Evolutionary conservation across 371 early-diverging fungal species (phyloP), one percentile per base, ranked within the genome.

Genomic region (Mucor circinelloides): DNA sequence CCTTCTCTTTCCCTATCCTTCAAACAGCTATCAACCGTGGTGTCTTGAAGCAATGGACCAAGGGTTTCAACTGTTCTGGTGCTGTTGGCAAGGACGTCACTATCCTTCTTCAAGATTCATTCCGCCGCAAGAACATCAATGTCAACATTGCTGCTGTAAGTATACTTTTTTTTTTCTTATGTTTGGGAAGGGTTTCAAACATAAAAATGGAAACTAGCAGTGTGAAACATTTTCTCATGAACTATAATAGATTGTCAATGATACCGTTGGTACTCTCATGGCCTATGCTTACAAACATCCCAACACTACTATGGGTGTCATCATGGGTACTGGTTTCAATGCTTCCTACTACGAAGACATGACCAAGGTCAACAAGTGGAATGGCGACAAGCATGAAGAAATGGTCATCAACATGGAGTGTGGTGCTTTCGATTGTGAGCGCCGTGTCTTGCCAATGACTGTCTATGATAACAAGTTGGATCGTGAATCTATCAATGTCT

Each of bases 301-400:
- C 17, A 86, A 90, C 44, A 94, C 96, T 25, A 78, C 85, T 66
- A 87, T 96, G 77, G 97, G 96, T 69, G 93, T 96, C 28, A 97
- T 97, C 67, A 85, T 97, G 40, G 99, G 99, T 60, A 99, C 99
- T 13, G 99, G 99, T 36, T 92, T 95, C 68, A 99, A 99, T 73
- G 97, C 95, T 32, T 54, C 77, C 60, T 98, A 97, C 81, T 91
- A 92, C 69, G 95, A 97, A 75, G 75, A 85, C 27, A 77, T 94
- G 50, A 69, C 63, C 6, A 81, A 86, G 64, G 87, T 95, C 61
- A 75, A 77, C 67, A 95, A 95, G 76, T 91, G 88, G 86, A 73
- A 67, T 9, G 76, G 78, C 38, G 69, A 65, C 6, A 54, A 58
- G 10, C 10, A 60, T 15, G 42, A 65, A 59, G 78, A 81, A 21